Base-by-base conservation (phyloP, 306 rosid genomes). In the Trichosanthes cucumerina region DNA sequence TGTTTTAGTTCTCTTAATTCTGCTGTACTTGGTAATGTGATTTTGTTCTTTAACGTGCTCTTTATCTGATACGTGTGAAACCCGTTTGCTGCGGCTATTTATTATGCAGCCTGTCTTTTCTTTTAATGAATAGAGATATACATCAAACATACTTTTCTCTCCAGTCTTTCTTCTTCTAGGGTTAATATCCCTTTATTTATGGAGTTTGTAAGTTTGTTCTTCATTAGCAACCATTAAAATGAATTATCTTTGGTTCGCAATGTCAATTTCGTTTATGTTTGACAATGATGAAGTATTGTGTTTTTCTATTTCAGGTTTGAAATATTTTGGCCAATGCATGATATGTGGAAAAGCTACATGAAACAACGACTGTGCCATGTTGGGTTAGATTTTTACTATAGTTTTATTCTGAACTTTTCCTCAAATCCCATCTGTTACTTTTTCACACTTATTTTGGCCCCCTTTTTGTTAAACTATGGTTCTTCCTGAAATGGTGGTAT, bases 321-420 rank as follows among this genome's bases (percentile, higher is more conserved):
- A 44, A 78, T 71, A 78, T 92, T 89, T 84, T 86, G 50, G 89
- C 91, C 96, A 78, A 88, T 92, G 96, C 93, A 91, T 85, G 97
- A 89, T 84, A 87, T 89, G 89, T 95, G 97, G 99, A 92, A 89
- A 85, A 87, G 76, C 75, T 88, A 90, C 68, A 80, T 89, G 83
- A 46, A 4, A 63, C 84, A 75, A 84, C 91, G 90, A 53, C 84
- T 91, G 59, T 89, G 83, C 81, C 68, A 83, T 71, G 77, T 83
- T 3, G 93, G 93, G 98, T 92, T 50, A 83, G 79, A 44, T 66
- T 9, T 82, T 82, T 60, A 76, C 76, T 36, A 16, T 33, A 6
- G 50, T 77, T 76, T 33, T 19, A 16, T 50, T 43, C 12, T 12
- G 49, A 41, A 16, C 38, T 47, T 33, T 7, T 16, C 43, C 70